Evolutionary conservation across 2,329 filamentous ascomycete species (phyloP).

Genomic region (Diplodia corticola): DNA sequence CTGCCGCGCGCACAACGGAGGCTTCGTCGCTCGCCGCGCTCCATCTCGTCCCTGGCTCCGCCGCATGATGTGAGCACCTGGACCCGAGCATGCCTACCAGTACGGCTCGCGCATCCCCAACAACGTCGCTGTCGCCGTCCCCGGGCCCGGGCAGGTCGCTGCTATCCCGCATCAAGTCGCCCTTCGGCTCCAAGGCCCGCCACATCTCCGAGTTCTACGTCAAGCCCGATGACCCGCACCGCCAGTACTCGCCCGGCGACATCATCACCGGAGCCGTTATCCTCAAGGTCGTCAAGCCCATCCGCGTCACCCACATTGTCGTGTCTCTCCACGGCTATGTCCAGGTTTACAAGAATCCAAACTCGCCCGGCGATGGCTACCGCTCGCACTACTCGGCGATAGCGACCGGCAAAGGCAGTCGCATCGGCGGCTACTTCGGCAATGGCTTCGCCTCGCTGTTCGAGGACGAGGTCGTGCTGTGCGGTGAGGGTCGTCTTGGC

Average conservation of each 20-base stretch:
- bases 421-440: constrained; percentile 61
- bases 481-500: constrained; percentile 73
- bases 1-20: not conserved
- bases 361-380: constrained; percentile 58
- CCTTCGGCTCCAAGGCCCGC: constrained; percentile 58
- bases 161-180: constrained; percentile 57
- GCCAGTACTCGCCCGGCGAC: constrained; percentile 74
- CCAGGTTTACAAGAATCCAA: constrained; percentile 72
- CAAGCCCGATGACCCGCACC: constrained; percentile 73
- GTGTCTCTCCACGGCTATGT: constrained; percentile 77
- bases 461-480: constrained; percentile 77
- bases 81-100: constrained; percentile 24
- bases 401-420: constrained; percentile 56
- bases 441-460: constrained; percentile 80
- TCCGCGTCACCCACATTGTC: constrained; percentile 77
- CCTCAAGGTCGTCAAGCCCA: constrained; percentile 70
- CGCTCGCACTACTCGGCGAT: constrained; percentile 51
- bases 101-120: constrained; percentile 22
- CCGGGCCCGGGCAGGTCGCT: constrained; percentile 35
- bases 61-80: constrained; percentile 24
- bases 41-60: constrained; percentile 7
- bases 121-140: constrained; percentile 13
- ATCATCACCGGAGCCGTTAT: constrained; percentile 71
- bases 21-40: not conserved
- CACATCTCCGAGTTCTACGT: constrained; percentile 78